Evolutionary conservation across 805 yeast genomes (phyloP).

Genomic region (Candida parachauliodes): DNA sequence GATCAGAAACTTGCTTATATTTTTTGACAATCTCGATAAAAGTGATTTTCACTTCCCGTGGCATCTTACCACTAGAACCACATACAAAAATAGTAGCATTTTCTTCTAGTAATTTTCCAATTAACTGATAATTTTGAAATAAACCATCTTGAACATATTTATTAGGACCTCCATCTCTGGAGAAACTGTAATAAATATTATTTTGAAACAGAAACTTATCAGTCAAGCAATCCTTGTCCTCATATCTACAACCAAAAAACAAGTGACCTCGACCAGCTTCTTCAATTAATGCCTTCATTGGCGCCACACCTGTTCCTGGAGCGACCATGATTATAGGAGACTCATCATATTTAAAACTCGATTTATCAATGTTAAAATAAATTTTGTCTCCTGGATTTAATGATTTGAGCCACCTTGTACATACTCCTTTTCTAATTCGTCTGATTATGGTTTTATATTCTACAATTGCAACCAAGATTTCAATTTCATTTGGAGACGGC

Average conservation of each 20-base stretch:
- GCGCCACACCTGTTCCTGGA: slow-evolving; percentile 98
- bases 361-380: slow-evolving; percentile 48
- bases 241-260: slow-evolving; percentile 73
- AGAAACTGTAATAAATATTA: slow-evolving; percentile 41
- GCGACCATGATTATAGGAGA: slow-evolving; percentile 67
- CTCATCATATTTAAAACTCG: slow-evolving; percentile 24
- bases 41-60: slow-evolving; percentile 80
- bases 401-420: slow-evolving; percentile 69
- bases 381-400: slow-evolving; percentile 48
- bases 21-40: slow-evolving; percentile 58
- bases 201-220: slow-evolving; percentile 44
- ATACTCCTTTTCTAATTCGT: slow-evolving; percentile 72
- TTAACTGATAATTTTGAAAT: slow-evolving; percentile 44
- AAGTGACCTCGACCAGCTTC: slow-evolving; percentile 37
- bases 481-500: slow-evolving; percentile 43
- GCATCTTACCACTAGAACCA: slow-evolving; percentile 96
- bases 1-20: slow-evolving; percentile 36
- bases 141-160: slow-evolving; percentile 77
- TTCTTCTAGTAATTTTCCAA: slow-evolving; percentile 50
- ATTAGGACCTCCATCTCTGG: slow-evolving; percentile 42
- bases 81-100: slow-evolving; percentile 74
- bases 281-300: slow-evolving; percentile 71
- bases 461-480: slow-evolving; percentile 78
- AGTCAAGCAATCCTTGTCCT: slow-evolving; percentile 66
- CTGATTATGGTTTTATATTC: slow-evolving; percentile 81